These are phyloP conservation scores for Arthroderma sp. DNA, from an alignment of 2,329 filamentous ascomycete species.

Conservation along the genomic window DNA sequence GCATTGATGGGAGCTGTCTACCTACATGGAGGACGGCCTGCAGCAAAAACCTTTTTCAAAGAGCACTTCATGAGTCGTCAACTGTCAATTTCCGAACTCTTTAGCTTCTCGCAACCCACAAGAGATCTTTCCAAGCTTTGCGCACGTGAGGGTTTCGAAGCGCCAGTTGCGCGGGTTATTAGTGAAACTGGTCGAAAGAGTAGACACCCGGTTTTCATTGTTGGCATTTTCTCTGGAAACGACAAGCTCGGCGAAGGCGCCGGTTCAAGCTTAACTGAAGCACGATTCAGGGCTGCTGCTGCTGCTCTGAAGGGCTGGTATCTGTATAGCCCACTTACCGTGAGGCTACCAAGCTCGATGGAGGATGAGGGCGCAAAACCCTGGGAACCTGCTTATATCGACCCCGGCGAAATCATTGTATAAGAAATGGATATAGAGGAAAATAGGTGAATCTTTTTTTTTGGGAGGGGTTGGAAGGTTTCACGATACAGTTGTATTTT, in stretches of 20 bases:
- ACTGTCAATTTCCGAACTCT: conserved; percentile 62
- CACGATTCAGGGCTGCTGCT: conserved; percentile 65
- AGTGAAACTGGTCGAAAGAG: conserved; percentile 80
- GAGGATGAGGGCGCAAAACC: conserved; percentile 46
- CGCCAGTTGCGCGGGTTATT: conserved; percentile 72
- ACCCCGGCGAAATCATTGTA: conserved; percentile 56
- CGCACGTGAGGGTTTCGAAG: conserved; percentile 75
- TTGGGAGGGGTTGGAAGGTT: too few species aligned
- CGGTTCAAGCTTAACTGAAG: conserved; percentile 63
- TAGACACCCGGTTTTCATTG: conserved; percentile 78
- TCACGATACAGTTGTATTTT: conserved; percentile 1
- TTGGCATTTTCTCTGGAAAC: conserved; percentile 81
- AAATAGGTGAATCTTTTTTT: not conserved
- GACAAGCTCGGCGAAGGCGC: conserved; percentile 90
- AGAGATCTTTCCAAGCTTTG: conserved; percentile 74
- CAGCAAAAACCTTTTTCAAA: conserved; percentile 70
- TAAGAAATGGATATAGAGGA: conserved; percentile 17
- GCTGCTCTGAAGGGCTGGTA: conserved; percentile 90
- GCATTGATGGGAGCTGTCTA: conserved; percentile 77
- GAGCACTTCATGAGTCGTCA: conserved; percentile 72
- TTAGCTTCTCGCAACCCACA: conserved; percentile 72
- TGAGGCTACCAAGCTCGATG: conserved; percentile 57
- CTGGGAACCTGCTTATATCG: conserved; percentile 56
- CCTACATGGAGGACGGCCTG: conserved; percentile 63
- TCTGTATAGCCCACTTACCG: conserved; percentile 66